Percentiles rank a stretch among this genome's conserved stretches.
Conservation (phyloP, 2,329 filamentous ascomycete species). For the Helicocarpus griseus region DNA sequence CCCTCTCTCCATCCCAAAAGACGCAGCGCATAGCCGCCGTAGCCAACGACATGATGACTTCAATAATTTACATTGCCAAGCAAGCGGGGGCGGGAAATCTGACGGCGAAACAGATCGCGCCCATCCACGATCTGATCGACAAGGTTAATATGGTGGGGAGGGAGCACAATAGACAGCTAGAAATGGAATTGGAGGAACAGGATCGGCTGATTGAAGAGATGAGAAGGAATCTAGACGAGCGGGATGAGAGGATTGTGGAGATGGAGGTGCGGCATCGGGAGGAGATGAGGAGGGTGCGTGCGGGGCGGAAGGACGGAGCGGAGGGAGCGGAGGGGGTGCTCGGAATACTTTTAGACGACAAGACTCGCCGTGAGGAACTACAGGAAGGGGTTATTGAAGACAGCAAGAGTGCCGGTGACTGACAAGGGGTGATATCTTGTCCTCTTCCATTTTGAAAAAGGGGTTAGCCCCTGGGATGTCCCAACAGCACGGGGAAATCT, state of each 20-base stretch:
- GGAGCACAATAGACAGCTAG: conserved; percentile 7
- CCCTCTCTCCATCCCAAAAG: conserved; percentile 15
- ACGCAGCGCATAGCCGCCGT: conserved; percentile 18
- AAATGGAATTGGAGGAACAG: conserved; percentile 15
- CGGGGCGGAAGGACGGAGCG: conserved; percentile 11
- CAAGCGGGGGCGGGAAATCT: conserved; percentile 20
- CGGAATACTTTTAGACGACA: background rate
- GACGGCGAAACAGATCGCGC: conserved; percentile 13
- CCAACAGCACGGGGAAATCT: no score
- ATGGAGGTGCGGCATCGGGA: conserved; percentile 12
- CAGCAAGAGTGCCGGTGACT: no score
- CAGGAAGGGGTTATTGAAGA: background rate
- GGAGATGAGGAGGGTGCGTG: conserved; percentile 15
- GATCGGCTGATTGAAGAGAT: conserved; percentile 11
- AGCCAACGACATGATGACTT: conserved; percentile 22
- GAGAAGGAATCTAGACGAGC: background rate
- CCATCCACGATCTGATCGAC: conserved; percentile 20
- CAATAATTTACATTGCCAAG: conserved; percentile 21
- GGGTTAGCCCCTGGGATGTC: no score
- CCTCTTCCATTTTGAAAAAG: no score
- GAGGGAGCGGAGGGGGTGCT: conserved; percentile 8
- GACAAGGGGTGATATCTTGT: background rate
- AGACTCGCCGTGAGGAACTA: background rate
- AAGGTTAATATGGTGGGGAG: conserved; percentile 17
- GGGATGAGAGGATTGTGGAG: conserved; percentile 7